phyloP scores from a whole-genome alignment of 306 rosid species.

The Carpinus viminea region DNA sequence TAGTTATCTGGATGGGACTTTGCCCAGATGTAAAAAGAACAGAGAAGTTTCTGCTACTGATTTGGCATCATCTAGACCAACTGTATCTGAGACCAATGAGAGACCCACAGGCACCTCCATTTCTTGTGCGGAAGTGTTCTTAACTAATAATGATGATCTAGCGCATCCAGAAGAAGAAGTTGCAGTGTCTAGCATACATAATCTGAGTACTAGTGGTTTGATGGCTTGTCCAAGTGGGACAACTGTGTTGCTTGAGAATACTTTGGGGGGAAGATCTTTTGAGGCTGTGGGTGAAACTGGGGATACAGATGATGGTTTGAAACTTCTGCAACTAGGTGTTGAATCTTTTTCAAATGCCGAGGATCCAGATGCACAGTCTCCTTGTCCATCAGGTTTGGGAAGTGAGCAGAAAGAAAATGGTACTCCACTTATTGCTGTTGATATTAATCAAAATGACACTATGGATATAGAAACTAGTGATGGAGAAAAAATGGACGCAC shows the following conservation, averaged over 20 bases:
- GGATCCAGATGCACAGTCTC: constrained; percentile 38
- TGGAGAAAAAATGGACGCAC: constrained; percentile 37
- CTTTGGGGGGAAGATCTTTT: constrained; percentile 38
- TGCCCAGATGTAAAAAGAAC: constrained; percentile 38
- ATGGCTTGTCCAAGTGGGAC: constrained; percentile 40
- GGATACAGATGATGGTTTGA: constrained; percentile 36
- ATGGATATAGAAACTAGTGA: constrained; percentile 31
- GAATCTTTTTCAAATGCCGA: constrained; percentile 31
- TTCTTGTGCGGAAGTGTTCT: constrained; percentile 40
- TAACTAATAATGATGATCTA: constrained; percentile 34
- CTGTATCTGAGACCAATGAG: constrained; percentile 38
- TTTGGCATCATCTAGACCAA: constrained; percentile 24
- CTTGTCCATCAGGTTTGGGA: constrained; percentile 33
- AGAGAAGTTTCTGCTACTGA: constrained; percentile 36
- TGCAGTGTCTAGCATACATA: constrained; percentile 33
- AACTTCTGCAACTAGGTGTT: constrained; percentile 35
- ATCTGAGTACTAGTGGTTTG: constrained; percentile 28
- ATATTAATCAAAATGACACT: constrained; percentile 39
- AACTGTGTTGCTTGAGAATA: constrained; percentile 30
- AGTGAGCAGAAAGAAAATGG: constrained; percentile 37
- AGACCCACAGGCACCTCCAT: constrained; percentile 32
- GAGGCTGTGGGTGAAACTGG: constrained; percentile 33
- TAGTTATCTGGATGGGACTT: constrained; percentile 28
- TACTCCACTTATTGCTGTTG: constrained; percentile 29
- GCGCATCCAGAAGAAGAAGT: constrained; percentile 33